phyloP scores from a whole-genome alignment of 2,329 filamentous ascomycete genomes.

The Furcasterigmium sp. region DNA sequence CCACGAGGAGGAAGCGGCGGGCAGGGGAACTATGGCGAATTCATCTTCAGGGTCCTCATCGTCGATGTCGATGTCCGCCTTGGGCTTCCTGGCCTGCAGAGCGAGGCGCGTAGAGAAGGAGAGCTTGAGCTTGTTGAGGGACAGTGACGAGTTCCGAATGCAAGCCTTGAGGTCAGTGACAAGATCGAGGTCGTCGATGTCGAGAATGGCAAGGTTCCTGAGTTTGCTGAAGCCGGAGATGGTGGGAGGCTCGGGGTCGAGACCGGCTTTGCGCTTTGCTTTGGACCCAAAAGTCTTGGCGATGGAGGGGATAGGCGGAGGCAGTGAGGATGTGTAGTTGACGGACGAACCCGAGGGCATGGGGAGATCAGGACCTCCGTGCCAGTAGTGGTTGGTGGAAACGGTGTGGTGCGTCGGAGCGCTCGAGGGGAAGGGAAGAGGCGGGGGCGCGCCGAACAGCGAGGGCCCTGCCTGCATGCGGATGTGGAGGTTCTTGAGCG shows the following conservation, averaged over 20 bases:
- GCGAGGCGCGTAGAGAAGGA: constrained; percentile 54
- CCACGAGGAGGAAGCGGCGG: constrained; percentile 11
- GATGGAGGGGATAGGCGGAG: constrained; percentile 23
- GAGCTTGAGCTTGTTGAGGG: constrained; percentile 48
- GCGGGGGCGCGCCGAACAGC: constrained; percentile 44
- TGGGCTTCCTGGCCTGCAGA: constrained; percentile 31
- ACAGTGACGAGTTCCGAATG: constrained; percentile 47
- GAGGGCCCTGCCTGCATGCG: constrained; percentile 55
- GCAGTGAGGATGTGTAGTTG: constrained; percentile 1
- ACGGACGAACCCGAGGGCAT: constrained; percentile 12
- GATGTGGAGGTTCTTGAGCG: constrained; percentile 49
- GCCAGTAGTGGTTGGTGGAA: constrained; percentile 10
- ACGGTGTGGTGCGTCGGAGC: constrained; percentile 7
- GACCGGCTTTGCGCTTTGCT: constrained; percentile 26
- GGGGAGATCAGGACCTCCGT: constrained; percentile 5
- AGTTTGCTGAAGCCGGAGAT: constrained; percentile 53
- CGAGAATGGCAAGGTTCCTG: constrained; percentile 47
- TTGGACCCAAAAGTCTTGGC: constrained; percentile 28
- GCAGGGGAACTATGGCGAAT: constrained; percentile 37
- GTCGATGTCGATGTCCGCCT: constrained; percentile 34
- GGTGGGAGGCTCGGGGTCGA: constrained; percentile 40
- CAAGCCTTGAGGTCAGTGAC: constrained; percentile 51
- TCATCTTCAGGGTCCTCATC: constrained; percentile 52
- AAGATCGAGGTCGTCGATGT: constrained; percentile 55
- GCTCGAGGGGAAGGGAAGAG: constrained; percentile 31